phyloP scores from a whole-genome alignment of 805 yeast genomes.

The Ogataea nonfermentans region DNA sequence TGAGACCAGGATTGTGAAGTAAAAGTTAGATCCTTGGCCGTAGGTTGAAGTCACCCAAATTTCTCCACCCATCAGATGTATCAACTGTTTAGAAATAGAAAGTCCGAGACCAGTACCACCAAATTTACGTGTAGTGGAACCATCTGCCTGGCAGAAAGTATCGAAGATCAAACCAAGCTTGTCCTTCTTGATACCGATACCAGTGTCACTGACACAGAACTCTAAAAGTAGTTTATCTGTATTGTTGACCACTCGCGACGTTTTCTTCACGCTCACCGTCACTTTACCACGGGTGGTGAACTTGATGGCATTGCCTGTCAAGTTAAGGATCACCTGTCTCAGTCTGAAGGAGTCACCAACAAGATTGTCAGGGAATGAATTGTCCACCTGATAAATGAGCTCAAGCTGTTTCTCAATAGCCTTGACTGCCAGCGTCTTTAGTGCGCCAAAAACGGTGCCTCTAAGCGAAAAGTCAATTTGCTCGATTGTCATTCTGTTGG shows the following conservation, averaged over 20 bases:
- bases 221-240: constrained; percentile 61
- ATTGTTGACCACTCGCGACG: constrained; percentile 31
- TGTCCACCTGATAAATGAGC: constrained; percentile 76
- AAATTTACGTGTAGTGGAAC: constrained; percentile 87
- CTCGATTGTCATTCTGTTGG: constrained; percentile 90
- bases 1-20: constrained; percentile 76
- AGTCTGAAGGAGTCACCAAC: constrained; percentile 88
- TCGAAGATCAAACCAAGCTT: constrained; percentile 83
- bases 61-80: constrained; percentile 90
- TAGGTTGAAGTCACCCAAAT: constrained; percentile 85
- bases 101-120: constrained; percentile 93
- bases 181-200: constrained; percentile 85
- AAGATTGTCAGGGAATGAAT: constrained; percentile 81
- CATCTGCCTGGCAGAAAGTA: constrained; percentile 91
- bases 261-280: constrained; percentile 67
- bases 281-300: constrained; percentile 84
- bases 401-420: constrained; percentile 85
- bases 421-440: constrained; percentile 85
- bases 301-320: constrained; percentile 88
- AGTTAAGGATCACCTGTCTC: constrained; percentile 80
- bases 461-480: constrained; percentile 82
- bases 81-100: constrained; percentile 82
- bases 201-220: constrained; percentile 86
- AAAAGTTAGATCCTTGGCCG: constrained; percentile 80
- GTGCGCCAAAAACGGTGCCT: constrained; percentile 86